Base-by-base conservation (phyloP, 257 asterid genomes). In the Schizonepeta tenuifolia region DNA sequence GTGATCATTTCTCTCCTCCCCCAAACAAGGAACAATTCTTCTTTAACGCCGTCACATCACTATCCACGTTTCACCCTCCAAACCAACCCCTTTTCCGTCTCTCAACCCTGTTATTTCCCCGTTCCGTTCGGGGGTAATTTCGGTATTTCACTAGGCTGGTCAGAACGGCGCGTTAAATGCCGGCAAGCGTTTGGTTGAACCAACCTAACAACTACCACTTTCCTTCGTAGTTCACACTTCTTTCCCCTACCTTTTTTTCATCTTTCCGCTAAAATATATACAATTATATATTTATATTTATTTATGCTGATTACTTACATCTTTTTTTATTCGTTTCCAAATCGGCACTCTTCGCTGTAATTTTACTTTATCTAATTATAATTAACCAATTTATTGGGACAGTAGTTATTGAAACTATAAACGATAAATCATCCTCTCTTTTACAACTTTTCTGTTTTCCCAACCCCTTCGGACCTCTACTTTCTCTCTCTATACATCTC, bases 161-260 rank as follows among this genome's bases (percentile, higher is more conserved):
- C 73, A 41, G 70, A 60, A 74, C 78, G 78, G 78, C 68, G 73
- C 78, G 78, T 65, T 65, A 28, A 43, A n/a, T 66, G 78, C 67
- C 78, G 72, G 73, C 78, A 35, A 63, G 38, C 72, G 67, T 73
- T 65, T 73, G 72, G 78, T 73, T 64, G 72, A 74, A 74, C 73
- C 65, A 74, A 74, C 73, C 72, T 65, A 74, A 74, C 78, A 43
- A 74, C 78, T 70, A 53, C 67, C 78, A 65, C 67, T 65, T 74
- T 74, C 78, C 78, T 65, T 54, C 58, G 67, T 33, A 54, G 78
- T 73, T 74, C 78, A 43, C 73, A 74, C 73, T 65, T 74, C 51
- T 65, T 74, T 65, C 73, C 70, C 26, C 64, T 2, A 9, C 40
- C 20, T 28, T 57, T 41, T 26, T 41, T 2, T 6, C 18, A 2